Evolutionary conservation across 2,329 filamentous ascomycete species (phyloP).

Genomic region (Penicillium sp.): DNA sequence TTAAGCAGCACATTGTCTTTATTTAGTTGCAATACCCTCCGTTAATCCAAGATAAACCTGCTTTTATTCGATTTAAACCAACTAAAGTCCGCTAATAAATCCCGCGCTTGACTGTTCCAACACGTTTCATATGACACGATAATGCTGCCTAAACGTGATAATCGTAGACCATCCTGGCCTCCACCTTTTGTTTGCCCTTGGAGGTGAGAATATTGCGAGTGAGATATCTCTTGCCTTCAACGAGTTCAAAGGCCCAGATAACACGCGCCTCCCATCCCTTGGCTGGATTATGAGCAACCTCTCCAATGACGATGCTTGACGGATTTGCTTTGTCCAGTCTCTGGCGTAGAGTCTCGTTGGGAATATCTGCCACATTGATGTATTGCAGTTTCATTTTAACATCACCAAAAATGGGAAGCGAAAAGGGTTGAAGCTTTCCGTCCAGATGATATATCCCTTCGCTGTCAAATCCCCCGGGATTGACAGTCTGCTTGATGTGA

Average conservation of each 20-base stretch:
- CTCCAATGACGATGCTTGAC: conserved; percentile 10
- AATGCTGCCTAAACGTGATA: background rate
- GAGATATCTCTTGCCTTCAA: conserved; percentile 11
- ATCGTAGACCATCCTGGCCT: conserved; percentile 9
- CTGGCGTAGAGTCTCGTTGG: conserved; percentile 8
- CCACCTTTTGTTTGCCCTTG: conserved; percentile 2
- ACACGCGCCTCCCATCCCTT: conserved; percentile 19
- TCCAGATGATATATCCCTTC: conserved; percentile 14
- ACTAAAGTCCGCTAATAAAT: too few relatives aligned
- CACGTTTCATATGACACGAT: too few relatives aligned
- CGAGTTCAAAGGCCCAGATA: conserved; percentile 19
- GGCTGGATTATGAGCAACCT: conserved; percentile 7
- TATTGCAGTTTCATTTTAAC: conserved; percentile 12
- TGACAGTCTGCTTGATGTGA: conserved; percentile 14
- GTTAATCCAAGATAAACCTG: too few relatives aligned
- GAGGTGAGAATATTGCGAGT: conserved; percentile 13
- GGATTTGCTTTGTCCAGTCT: background rate
- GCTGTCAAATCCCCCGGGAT: conserved; percentile 18
- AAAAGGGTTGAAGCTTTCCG: conserved; percentile 5
- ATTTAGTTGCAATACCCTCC: too few relatives aligned
- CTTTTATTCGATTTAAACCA: too few relatives aligned
- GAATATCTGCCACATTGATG: background rate
- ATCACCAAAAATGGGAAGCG: conserved; percentile 19
- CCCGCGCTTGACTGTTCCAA: too few relatives aligned
- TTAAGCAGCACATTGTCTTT: too few relatives aligned